A percentile compares a stretch with the other conserved stretches of the same genome.
Evolutionary conservation across 352 stramenopile species (phyloP).

Genomic region (Globisporangium spiculum): DNA sequence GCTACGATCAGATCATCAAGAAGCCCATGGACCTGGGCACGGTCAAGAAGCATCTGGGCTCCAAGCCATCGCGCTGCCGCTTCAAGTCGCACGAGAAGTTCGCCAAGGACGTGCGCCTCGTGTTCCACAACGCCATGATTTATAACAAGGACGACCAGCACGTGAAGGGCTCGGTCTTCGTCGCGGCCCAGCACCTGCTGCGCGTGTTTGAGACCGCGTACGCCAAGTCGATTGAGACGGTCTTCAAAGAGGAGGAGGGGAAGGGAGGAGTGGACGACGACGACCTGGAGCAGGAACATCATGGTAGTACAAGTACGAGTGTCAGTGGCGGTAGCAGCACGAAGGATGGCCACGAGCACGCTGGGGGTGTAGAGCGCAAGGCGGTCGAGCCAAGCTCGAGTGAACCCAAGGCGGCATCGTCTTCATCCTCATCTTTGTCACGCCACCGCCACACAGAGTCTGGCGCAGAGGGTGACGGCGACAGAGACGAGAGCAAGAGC

Average conservation of each 20-base stretch:
- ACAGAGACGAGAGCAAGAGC: conserved; percentile 19
- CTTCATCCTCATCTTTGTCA: conserved; percentile 9
- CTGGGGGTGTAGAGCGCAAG: conserved; percentile 22
- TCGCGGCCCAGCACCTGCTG: conserved; percentile 75
- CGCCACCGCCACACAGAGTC: conserved; percentile 10
- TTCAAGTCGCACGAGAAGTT: conserved; percentile 87
- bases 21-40: conserved; percentile 83
- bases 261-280: conserved; percentile 5
- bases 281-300: conserved; percentile 7
- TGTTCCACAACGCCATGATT: conserved; percentile 79
- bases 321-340: conserved; percentile 10
- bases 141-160: conserved; percentile 80
- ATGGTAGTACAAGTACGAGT: conserved; percentile 15
- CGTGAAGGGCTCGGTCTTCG: conserved; percentile 76
- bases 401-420: conserved; percentile 4
- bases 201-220: conserved; percentile 83
- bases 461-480: not conserved
- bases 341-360: conserved; percentile 29
- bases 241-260: conserved; percentile 28
- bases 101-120: conserved; percentile 72
- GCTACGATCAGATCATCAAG: conserved; percentile 75
- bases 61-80: conserved; percentile 78
- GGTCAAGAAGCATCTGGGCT: conserved; percentile 69
- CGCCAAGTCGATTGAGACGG: conserved; percentile 63
- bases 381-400: not conserved